Conservation (phyloP, 495 filamentous ascomycete genomes). For the Penicillium desertorum region DNA sequence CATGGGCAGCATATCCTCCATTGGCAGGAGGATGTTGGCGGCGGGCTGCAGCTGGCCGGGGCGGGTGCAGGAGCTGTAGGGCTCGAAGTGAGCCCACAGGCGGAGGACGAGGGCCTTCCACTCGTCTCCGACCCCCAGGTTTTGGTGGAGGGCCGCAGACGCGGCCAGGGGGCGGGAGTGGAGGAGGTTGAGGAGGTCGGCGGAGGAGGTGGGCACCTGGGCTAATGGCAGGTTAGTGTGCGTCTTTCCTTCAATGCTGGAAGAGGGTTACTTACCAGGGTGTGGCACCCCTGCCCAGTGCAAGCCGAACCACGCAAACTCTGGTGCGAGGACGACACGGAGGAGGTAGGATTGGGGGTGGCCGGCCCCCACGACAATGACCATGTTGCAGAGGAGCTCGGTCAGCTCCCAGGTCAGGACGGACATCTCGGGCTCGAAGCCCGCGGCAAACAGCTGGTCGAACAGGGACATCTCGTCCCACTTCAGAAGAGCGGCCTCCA, state of each 20-base stretch:
- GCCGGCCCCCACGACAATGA: constrained; percentile 11
- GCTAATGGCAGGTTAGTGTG: neutral
- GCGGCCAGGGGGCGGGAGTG: constrained; percentile 4
- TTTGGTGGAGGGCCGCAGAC: neutral
- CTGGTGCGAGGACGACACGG: constrained; percentile 5
- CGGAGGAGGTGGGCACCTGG: neutral
- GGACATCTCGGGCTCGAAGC: neutral
- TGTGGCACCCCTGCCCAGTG: constrained; percentile 9
- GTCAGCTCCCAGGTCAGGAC: neutral
- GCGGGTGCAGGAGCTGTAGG: neutral
- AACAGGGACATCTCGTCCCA: constrained; percentile 3
- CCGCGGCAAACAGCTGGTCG: neutral
- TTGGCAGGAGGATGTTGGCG: neutral
- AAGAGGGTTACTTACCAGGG: neutral
- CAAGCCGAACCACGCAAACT: constrained; percentile 12
- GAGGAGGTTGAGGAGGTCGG: neutral
- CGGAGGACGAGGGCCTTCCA: neutral
- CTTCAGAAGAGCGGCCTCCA: neutral
- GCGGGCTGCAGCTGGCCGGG: neutral
- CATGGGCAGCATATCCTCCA: neutral
- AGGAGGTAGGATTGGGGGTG: constrained; percentile 2
- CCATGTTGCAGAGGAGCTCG: neutral
- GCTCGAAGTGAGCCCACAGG: neutral
- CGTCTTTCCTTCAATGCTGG: neutral
- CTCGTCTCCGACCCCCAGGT: neutral